Base-by-base conservation (phyloP, 2,329 filamentous ascomycete genomes). In the Beauveria pseudobassiana region DNA sequence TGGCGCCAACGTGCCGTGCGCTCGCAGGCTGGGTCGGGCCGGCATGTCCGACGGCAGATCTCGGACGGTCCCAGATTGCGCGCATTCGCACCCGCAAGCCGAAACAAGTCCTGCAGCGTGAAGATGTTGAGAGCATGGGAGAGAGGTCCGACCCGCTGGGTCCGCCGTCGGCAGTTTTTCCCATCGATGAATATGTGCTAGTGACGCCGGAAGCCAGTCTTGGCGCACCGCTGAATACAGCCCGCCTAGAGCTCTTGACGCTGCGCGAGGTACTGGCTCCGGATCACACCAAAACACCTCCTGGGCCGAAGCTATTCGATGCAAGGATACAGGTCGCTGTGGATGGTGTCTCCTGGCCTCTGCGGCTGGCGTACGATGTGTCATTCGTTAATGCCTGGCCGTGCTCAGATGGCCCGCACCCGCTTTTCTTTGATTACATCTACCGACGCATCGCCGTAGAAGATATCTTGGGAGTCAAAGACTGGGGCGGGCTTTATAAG, bases 11-110 rank as follows among this genome's bases (percentile, higher is more conserved):
- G 0, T 90, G 89, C 67, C 83, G 82, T 65, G 82, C 87, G 60
- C 80, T 89, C 22, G 88, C 84, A 49, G 89, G 89, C 26, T 92
- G 89, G 89, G 78, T 91, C 45, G 89, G 89, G 0, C 89, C 89
- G 2, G 87, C 86, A 34, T 82, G 86, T 8, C 87, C 87, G 24
- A 88, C 87, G 2, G 76, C 79, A 3, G 87, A 91, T 69, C 81
- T 92, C 3, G 80, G 79, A 54, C 82, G 85, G 43, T 86, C 85
- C 2, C 87, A 91, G 72, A 89, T 90, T 64, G 87, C 88, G 0
- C 81, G 87, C 40, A 83, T 91, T 62, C 84, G 86, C 63, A 82
- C 87, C 62, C 80, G 82, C 16, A 78, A 77, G 18, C 80, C 86
- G 2, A 82, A 79, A 24, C 82, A 87, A 67, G 76, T 73, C 38